Base-by-base conservation (phyloP, 2,329 filamentous ascomycete species). In the Trichophyton verrucosum region DNA sequence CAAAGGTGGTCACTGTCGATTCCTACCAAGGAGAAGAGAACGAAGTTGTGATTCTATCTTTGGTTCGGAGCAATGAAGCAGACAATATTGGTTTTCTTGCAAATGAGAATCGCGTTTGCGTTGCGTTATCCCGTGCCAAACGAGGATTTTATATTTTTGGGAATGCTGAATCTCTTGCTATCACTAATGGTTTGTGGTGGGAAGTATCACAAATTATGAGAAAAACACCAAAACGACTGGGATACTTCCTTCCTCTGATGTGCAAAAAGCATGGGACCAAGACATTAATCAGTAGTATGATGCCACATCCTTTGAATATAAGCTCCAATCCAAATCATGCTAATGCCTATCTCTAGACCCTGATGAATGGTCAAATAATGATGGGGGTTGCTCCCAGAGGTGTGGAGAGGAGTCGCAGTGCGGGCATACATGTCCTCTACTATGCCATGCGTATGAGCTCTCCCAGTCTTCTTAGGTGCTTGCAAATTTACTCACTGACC, bases 1-100 rank as follows among this genome's bases (percentile, higher is more conserved):
- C 81, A 66, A 86, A 86, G 1, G 86, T 95, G 1, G 82, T 83
- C 38, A 96, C 91, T 0, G 88, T 96, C 0, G 91, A 96, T 68
- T 89, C 87, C 0, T 96, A 92, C 68, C 91, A 96, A 71, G 91
- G 91, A 11, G 90, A 96, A 67, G 90, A 96, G 70, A 96, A 95
- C 64, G 87, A 91, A 24, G 78, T 96, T 7, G 79, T 96, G 8
- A 70, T 96, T 1, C 76, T 96, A 0, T 95, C 91, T 0, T 76
- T 95, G 0, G 90, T 94, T 2, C 82, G 91, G 49, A 91, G 86
- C 64, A 87, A 86, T 40, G 65, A 69, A 1, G 67, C 74, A 1
- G 68, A 75, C 3, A 75, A 77, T 0, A 85, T 91, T 33, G 91
- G 91, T 0, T 96, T 96, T 66, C 77, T 95, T 1, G 78, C 80